Evolutionary conservation across 176 grass and related monocot species (phyloP).

Genomic region (Oropetium thomaeum): DNA sequence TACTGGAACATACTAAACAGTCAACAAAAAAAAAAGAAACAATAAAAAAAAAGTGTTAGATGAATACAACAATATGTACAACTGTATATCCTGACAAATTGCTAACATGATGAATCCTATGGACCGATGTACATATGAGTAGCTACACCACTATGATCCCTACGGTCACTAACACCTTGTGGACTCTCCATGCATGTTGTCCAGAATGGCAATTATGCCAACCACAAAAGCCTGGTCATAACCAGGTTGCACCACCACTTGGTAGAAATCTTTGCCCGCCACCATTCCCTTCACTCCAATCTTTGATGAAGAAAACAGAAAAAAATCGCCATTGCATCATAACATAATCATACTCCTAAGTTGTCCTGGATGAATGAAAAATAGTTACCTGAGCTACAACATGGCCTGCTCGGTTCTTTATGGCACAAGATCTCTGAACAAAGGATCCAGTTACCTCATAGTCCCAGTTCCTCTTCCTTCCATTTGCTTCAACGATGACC

Average conservation of each 20-base stretch:
- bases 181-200: conserved; percentile 84
- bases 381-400: conserved; percentile 67
- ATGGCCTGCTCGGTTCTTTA: conserved; percentile 60
- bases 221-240: conserved; percentile 85
- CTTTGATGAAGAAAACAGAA: conserved; percentile 8
- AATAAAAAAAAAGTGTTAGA: not conserved
- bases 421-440: conserved; percentile 56
- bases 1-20: not conserved
- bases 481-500: conserved; percentile 55
- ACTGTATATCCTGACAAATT: conserved; percentile 14
- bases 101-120: not conserved
- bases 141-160: not conserved
- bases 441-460: conserved; percentile 83
- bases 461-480: conserved; percentile 55
- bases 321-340: not conserved
- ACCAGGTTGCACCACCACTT: conserved; percentile 81
- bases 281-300: conserved; percentile 70
- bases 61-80: conserved; percentile 8
- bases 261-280: conserved; percentile 71
- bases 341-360: not conserved
- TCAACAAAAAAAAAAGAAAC: not conserved
- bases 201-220: conserved; percentile 80
- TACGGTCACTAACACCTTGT: conserved; percentile 61
- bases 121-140: not conserved
- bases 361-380: not conserved